Percentiles rank a stretch among this genome's conserved stretches.
phyloP scores from a whole-genome alignment of 352 stramenopile species.

The Thalassiosira mediterranea region DNA sequence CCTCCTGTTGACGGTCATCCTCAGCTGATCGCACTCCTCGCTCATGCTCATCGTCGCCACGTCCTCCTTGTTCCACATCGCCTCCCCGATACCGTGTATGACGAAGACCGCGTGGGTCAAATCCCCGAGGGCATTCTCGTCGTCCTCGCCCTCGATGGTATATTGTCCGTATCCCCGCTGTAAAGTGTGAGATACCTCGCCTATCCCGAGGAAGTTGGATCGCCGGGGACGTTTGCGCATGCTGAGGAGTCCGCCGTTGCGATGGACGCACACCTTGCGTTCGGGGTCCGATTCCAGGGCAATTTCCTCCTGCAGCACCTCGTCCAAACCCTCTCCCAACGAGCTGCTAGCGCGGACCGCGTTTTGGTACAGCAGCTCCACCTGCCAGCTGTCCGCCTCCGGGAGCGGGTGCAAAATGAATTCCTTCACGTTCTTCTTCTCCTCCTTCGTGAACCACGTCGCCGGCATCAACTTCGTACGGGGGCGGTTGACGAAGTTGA shows the following conservation, averaged over 20 bases:
- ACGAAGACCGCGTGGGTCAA: conserved; percentile 80
- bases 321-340: conserved; percentile 59
- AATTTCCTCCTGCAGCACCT: conserved; percentile 66
- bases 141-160: conserved; percentile 70
- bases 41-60: conserved; percentile 55
- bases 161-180: conserved; percentile 74
- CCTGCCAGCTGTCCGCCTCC: conserved; percentile 48
- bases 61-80: conserved; percentile 69
- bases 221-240: conserved; percentile 60
- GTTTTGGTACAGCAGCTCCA: conserved; percentile 77
- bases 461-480: conserved; percentile 54
- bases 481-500: conserved; percentile 63
- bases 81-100: conserved; percentile 83
- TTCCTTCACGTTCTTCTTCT: conserved; percentile 56
- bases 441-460: conserved; percentile 71
- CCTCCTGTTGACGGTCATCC: conserved; percentile 66
- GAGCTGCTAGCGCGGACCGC: conserved; percentile 53
- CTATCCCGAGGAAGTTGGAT: conserved; percentile 40
- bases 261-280: conserved; percentile 46
- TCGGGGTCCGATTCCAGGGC: conserved; percentile 51
- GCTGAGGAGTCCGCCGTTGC: conserved; percentile 38
- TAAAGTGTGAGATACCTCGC: conserved; percentile 53
- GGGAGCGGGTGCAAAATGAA: conserved; percentile 49
- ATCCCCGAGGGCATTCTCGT: conserved; percentile 71
- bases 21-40: conserved; percentile 61